A percentile compares a stretch with the other conserved stretches of the same genome.
Conservation (phyloP, 225 moss, liverwort and hornwort genomes). For the Marchantia polymorpha region DNA sequence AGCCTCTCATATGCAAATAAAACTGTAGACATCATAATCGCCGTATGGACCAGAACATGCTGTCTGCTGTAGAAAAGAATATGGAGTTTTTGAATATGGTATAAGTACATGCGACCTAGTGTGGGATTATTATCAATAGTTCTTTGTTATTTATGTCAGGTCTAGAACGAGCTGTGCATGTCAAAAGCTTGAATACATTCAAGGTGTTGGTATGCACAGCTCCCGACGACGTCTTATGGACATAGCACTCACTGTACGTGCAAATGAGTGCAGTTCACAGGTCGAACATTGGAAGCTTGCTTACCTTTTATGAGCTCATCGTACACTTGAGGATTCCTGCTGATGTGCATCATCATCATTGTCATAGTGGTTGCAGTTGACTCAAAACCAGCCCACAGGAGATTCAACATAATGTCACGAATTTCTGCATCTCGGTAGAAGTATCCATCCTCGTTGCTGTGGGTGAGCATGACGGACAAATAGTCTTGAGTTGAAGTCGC, state of each 20-base stretch:
- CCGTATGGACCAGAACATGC: not conserved
- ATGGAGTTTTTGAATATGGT: not conserved
- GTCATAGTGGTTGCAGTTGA: not conserved
- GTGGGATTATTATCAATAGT: too few species aligned
- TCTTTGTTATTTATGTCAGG: too few species aligned
- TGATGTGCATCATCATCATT: not conserved
- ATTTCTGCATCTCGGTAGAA: conserved; percentile 5
- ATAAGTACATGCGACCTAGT: not conserved
- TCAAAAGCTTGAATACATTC: too few species aligned
- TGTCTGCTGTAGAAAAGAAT: not conserved
- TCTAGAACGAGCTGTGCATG: too few species aligned
- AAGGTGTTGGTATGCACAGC: too few species aligned
- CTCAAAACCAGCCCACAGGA: not conserved
- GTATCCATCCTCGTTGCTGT: not conserved
- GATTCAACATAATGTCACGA: not conserved
- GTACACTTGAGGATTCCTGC: conserved; percentile 5
- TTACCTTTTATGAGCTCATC: conserved; percentile 11
- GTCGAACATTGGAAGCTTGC: not conserved
- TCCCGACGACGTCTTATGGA: too few species aligned
- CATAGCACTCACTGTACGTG: not conserved
- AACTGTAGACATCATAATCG: too few species aligned
- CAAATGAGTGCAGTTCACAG: not conserved
- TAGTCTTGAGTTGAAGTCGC: conserved; percentile 6
- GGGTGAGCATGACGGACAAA: conserved; percentile 1
- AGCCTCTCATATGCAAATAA: not conserved